These are phyloP conservation scores for Trichoderma sp. DNA, from an alignment of 2,329 filamentous ascomycete species.

Conservation along the genomic window DNA sequence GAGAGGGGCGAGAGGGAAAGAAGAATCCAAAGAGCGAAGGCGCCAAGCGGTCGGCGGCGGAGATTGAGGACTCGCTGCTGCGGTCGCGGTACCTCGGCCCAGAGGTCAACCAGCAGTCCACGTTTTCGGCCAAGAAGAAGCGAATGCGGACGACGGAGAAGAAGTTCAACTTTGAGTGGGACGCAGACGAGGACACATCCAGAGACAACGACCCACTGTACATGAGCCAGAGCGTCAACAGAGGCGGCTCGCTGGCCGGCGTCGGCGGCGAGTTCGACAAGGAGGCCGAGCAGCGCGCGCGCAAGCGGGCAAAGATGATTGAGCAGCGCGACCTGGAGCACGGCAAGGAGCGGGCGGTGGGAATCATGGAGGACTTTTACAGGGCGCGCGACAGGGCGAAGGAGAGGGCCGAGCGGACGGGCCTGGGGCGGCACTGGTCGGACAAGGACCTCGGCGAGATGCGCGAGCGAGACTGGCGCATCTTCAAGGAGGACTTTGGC, in stretches of 20 bases:
- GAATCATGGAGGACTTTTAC: slow-evolving; percentile 80
- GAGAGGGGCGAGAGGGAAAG: slow-evolving; percentile 43
- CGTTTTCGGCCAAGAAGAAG: slow-evolving; percentile 95
- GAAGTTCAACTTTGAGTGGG: slow-evolving; percentile 99
- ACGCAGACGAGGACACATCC: slow-evolving; percentile 82
- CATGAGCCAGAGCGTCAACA: slow-evolving; percentile 31
- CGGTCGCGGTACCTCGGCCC: slow-evolving; percentile 87
- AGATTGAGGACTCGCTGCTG: slow-evolving; percentile 70
- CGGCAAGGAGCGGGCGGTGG: slow-evolving; percentile 70
- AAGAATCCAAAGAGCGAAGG: slow-evolving; percentile 36
- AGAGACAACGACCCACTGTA: slow-evolving; percentile 72
- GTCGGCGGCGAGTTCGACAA: slow-evolving; percentile 52
- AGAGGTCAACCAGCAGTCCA: slow-evolving; percentile 76
- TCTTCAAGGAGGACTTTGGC: slow-evolving; percentile 99
- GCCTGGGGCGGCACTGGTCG: slow-evolving; percentile 90
- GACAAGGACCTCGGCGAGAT: slow-evolving; percentile 91
- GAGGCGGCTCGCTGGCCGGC: slow-evolving; percentile 43
- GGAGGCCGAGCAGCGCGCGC: slow-evolving; percentile 52
- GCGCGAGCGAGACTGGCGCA: slow-evolving; percentile 97
- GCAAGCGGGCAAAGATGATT: slow-evolving; percentile 64
- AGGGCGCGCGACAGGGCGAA: slow-evolving; percentile 59
- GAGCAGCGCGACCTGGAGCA: slow-evolving; percentile 72
- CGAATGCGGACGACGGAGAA: slow-evolving; percentile 86
- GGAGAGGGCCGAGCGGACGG: slow-evolving; percentile 69
- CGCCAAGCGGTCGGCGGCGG: slow-evolving; percentile 49